phyloP scores from a whole-genome alignment of 345 rosid species.

The Populus euphratica region DNA sequence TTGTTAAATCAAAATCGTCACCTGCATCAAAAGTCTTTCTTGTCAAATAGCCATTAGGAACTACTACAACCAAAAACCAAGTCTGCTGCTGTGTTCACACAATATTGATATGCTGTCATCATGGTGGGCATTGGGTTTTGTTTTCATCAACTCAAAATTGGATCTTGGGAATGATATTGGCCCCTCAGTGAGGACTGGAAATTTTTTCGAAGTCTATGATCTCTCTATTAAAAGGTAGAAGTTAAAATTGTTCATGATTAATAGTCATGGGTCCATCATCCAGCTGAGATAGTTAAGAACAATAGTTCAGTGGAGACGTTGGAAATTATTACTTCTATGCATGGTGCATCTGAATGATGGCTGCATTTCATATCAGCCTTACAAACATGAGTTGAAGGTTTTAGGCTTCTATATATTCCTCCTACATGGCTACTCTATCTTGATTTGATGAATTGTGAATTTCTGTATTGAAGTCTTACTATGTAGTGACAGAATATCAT shows the following conservation, averaged over 20 bases:
- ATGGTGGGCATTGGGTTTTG: background rate
- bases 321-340: background rate
- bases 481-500: background rate
- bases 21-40: background rate
- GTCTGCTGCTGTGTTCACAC: background rate
- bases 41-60: background rate
- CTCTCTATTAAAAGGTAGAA: background rate
- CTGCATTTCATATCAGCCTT: background rate
- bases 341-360: background rate
- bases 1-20: background rate
- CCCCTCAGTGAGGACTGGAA: background rate
- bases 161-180: background rate
- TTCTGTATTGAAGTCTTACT: background rate
- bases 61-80: background rate
- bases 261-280: background rate
- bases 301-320: too few species aligned
- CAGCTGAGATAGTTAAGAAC: background rate
- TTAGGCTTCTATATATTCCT: background rate
- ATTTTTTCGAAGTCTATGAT: background rate
- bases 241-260: background rate
- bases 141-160: background rate
- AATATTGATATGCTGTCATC: background rate
- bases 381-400: background rate
- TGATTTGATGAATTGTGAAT: background rate
- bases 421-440: background rate